These are phyloP conservation scores for Pseudogymnoascus verrucosus DNA, from an alignment of 2,329 filamentous ascomycete genomes.

Conservation along the genomic window DNA sequence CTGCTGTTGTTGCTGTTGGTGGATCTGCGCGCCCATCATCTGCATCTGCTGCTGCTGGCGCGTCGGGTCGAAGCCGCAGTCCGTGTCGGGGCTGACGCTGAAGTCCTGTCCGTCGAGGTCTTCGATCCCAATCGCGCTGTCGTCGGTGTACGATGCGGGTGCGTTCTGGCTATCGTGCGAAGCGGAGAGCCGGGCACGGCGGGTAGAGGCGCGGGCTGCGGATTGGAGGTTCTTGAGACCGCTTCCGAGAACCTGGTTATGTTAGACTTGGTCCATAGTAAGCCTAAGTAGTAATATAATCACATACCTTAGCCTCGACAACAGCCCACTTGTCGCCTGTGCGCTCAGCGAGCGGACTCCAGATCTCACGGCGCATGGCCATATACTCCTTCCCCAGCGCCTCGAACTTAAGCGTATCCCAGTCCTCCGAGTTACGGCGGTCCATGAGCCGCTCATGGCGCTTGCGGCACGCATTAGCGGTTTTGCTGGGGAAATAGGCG, in stretches of 20 bases:
- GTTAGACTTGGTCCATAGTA: not conserved
- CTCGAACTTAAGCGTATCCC: constrained; percentile 69
- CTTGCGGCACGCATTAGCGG: constrained; percentile 78
- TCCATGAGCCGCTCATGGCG: constrained; percentile 79
- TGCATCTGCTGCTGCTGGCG: not conserved
- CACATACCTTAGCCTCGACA: constrained; percentile 52
- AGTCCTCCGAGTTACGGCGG: constrained; percentile 51
- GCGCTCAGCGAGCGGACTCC: constrained; percentile 62
- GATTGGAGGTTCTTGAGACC: constrained; percentile 74
- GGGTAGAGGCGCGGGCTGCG: constrained; percentile 55
- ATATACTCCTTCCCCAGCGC: constrained; percentile 71
- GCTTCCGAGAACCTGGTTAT: constrained; percentile 66
- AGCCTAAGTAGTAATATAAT: not conserved
- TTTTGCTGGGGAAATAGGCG: constrained; percentile 69
- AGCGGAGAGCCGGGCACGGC: constrained; percentile 52
- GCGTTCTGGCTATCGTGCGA: constrained; percentile 26
- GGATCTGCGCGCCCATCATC: constrained; percentile 15
- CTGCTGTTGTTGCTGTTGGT: constrained; percentile 19
- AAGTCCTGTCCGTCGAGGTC: constrained; percentile 43
- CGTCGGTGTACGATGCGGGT: constrained; percentile 40
- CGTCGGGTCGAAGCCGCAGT: constrained; percentile 28
- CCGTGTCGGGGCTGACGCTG: constrained; percentile 47
- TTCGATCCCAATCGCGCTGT: constrained; percentile 62
- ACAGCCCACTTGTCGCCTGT: constrained; percentile 79
- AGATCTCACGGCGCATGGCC: constrained; percentile 71